Evolutionary conservation across 805 yeast genomes (phyloP), one percentile per base, ranked within the genome.

Genomic region (Candida khao-thaluensis): DNA sequence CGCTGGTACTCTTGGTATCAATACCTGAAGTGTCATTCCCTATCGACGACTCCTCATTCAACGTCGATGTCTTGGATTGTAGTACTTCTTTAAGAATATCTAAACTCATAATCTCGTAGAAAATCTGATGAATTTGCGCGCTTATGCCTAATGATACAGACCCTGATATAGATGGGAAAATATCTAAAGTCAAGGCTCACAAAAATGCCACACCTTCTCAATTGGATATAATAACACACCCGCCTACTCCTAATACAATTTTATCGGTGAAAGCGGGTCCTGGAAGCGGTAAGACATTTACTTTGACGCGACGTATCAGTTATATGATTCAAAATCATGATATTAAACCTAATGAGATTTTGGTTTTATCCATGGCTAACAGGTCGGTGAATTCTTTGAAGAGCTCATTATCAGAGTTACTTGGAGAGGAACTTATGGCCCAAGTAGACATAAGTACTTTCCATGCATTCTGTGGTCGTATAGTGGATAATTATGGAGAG

Each of bases 201-300:
- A 14, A 22, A 32, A 15, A 5, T 3, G 37, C 42, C 7, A 38
- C 38, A 4, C 16, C 56, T 2, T 54, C 74, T 0, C 88, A 81
- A 52, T 42, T 50, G 32, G 52, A 54, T 11, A 75, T 78, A 5
- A 73, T 81, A 7, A 51, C 57, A 1, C 57, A 58, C 40, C 75
- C 79, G 1, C 54, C 64, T 5, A 52, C 43, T 4, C 62, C 66
- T 6, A 54, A 62, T 12, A 58, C 67, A 6, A 59, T 81, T 0
- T 55, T 83, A 5, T 66, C 75, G 25, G 66, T 83, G 1, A 62
- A 69, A 7, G 85, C 89, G 0, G 88, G 88, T 0, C 88, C 90
- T 0, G 89, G 90, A 3, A 74, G 85, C 7, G 90, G 91, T 2
- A 83, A 83, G 51, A 81, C 89, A 0, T 62, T 65, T 23, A 81